Evolutionary conservation across 352 stramenopile species (phyloP), one percentile per base, ranked within the genome.

Genomic region (Discostella stelligera): DNA sequence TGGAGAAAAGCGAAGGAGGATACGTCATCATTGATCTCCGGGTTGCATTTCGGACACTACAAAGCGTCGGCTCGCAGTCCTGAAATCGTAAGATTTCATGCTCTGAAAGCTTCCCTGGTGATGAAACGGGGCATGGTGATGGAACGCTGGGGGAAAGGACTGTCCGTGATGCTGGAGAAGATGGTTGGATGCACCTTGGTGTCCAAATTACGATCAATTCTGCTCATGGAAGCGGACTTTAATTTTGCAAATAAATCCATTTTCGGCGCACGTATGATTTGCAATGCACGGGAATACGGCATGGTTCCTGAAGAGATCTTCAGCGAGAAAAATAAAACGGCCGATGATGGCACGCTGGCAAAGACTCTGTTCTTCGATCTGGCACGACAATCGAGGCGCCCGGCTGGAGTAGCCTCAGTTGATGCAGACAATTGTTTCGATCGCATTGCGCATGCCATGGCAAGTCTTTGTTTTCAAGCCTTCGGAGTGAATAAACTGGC

Each of bases 101-200:
- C 76, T 6, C 50, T 71, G 0, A 67, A 70, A 23, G 66, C 65
- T 10, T 54, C 60, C 21, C 3, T 80, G 1, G 58, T 61, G 5
- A 18, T 80, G 0, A 58, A 48, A 11, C 18, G 44, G n/a, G 76
- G 76, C 0, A 27, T 77, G 14, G 53, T 54, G 16, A 16, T 77
- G 3, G 46, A 23, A 11, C 8, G 76, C 13, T 80, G 76, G 76
- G 44, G 25, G 0, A 16, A 44, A 11, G 77, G 66, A 7, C 61
- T 84, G 0, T 74, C 59, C 13, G 53, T 72, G 14, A 84, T 84
- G 71, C 54, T 84, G 1, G 65, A 84, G 49, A 84, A 81, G 23
- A 55, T 74, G 21, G 44, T 61, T 10, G 66, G 77, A 46, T 39
- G 20, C 16, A 60, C 14, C 11, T 55, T 75, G 16, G 48, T 83